phyloP scores from a whole-genome alignment of 140 eudicot genomes.

The Cichorium intybus region DNA sequence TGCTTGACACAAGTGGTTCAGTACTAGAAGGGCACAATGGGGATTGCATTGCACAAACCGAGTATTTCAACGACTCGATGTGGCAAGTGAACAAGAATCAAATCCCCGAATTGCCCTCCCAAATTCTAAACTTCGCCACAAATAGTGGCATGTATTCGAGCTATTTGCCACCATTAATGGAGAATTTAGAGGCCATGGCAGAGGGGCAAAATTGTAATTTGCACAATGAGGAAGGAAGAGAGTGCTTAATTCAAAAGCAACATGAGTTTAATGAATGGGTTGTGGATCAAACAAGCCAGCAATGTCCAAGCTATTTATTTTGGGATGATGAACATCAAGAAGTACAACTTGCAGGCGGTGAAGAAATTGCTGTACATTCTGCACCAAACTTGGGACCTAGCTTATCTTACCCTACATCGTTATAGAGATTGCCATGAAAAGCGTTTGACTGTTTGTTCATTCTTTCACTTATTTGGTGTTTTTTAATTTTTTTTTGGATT shows the following conservation, averaged over 20 bases:
- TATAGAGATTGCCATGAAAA: slow-evolving; percentile 24
- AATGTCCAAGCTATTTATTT: slow-evolving; percentile 51
- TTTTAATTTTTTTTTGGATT: slow-evolving; percentile 12
- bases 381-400: slow-evolving; percentile 47
- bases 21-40: slow-evolving; percentile 31
- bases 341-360: slow-evolving; percentile 45
- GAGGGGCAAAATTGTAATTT: slow-evolving; percentile 35
- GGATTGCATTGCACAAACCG: slow-evolving; percentile 21
- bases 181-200: slow-evolving; percentile 42
- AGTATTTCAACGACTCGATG: slow-evolving; percentile 35
- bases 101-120: slow-evolving; percentile 28
- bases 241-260: slow-evolving; percentile 48
- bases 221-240: slow-evolving; percentile 36
- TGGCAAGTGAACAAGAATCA: slow-evolving; percentile 45
- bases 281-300: slow-evolving; percentile 46
- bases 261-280: slow-evolving; percentile 59
- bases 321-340: slow-evolving; percentile 69
- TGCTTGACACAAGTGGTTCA: slow-evolving; percentile 64
- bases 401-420: slow-evolving; percentile 51
- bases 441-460: slow-evolving; percentile 21
- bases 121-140: slow-evolving; percentile 19
- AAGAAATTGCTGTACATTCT: slow-evolving; percentile 32
- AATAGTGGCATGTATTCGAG: slow-evolving; percentile 30
- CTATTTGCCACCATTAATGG: slow-evolving; percentile 61
- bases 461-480: background rate